A percentile compares a stretch with the other conserved stretches of the same genome.
Conservation (phyloP, 441 rosid genomes). For the Melastoma candidum region DNA sequence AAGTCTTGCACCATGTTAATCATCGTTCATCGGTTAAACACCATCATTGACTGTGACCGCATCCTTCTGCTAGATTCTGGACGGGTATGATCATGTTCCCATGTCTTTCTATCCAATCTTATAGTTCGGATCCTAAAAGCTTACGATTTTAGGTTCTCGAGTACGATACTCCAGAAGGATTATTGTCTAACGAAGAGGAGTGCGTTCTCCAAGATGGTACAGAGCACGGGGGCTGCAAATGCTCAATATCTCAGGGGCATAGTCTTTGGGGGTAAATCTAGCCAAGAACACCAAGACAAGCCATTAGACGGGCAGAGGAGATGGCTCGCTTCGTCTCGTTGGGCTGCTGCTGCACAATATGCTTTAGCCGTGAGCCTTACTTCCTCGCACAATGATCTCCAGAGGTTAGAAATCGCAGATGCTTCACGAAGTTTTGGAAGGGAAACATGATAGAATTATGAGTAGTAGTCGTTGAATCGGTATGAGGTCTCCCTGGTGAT, state of each 20-base stretch:
- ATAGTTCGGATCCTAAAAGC: too few species aligned
- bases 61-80: conserved; percentile 93
- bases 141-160: conserved; percentile 62
- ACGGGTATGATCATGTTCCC: conserved; percentile 31
- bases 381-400: conserved; percentile 85
- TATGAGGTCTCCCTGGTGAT: conserved; percentile 78
- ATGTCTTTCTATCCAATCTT: not conserved
- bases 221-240: too few species aligned
- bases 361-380: conserved; percentile 86
- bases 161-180: conserved; percentile 57
- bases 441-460: conserved; percentile 71
- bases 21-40: too few species aligned
- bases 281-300: conserved; percentile 23
- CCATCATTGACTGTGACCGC: too few species aligned
- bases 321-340: conserved; percentile 88
- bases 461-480: conserved; percentile 47
- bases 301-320: conserved; percentile 49
- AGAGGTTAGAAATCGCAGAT: conserved; percentile 53
- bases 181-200: too few species aligned
- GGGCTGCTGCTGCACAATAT: conserved; percentile 93
- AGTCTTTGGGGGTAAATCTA: conserved; percentile 41
- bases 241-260: too few species aligned
- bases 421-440: conserved; percentile 78
- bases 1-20: conserved; percentile 90
- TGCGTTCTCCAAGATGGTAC: too few species aligned